These are phyloP conservation scores for Boeremia lycopersici DNA, from an alignment of 2,329 filamentous ascomycete species.

Conservation along the genomic window DNA sequence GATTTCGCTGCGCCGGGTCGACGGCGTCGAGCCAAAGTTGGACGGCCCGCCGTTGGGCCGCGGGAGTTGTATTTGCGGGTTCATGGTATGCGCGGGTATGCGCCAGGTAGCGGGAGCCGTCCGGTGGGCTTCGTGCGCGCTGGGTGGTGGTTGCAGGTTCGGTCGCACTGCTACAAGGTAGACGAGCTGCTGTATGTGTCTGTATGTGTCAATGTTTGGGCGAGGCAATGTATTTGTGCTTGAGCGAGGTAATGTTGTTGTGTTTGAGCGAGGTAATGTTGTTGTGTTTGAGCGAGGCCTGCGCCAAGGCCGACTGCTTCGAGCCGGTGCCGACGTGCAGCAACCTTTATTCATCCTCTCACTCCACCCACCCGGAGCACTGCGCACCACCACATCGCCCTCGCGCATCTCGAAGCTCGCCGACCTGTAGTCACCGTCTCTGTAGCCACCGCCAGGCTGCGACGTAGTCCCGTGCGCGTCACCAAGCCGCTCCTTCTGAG, in stretches of 20 bases:
- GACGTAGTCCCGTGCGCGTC: constrained; percentile 14
- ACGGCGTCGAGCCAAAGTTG: constrained; percentile 59
- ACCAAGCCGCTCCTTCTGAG: constrained; percentile 16
- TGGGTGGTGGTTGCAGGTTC: neutral
- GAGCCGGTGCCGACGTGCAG: constrained; percentile 13
- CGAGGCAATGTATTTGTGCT: constrained; percentile 18
- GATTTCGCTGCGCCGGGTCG: constrained; percentile 57
- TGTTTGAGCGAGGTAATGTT: constrained; percentile 19
- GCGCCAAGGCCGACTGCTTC: constrained; percentile 11
- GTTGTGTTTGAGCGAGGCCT: constrained; percentile 23
- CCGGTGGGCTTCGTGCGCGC: neutral
- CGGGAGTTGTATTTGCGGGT: constrained; percentile 65
- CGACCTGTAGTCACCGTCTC: neutral
- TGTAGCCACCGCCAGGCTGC: neutral
- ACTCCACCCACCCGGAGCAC: constrained; percentile 19
- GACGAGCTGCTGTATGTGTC: neutral
- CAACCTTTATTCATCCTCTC: constrained; percentile 13
- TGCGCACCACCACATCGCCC: constrained; percentile 20
- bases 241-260: constrained; percentile 13
- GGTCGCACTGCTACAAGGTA: too few relatives aligned
- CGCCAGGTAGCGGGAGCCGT: constrained; percentile 5
- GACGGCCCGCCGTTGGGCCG: constrained; percentile 61
- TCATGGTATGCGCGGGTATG: constrained; percentile 51
- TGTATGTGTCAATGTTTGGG: neutral
- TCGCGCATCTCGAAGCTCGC: constrained; percentile 17